Percentiles rank a stretch among this genome's conserved stretches.
phyloP scores from a whole-genome alignment of 805 yeast genomes.

The Myxozyma nipponensis region DNA sequence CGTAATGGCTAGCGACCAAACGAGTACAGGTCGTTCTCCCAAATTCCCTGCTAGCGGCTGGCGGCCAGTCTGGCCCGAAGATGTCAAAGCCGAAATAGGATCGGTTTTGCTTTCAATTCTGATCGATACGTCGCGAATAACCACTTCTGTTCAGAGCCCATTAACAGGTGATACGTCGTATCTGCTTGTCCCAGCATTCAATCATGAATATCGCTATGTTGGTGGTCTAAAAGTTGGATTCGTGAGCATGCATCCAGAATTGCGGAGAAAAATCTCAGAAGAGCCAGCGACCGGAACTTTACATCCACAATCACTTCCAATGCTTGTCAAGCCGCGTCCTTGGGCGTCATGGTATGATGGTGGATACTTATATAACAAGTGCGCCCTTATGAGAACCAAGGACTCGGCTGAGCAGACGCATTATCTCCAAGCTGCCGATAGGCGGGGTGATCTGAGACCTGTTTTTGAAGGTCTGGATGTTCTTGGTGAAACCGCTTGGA shows the following conservation, averaged over 20 bases:
- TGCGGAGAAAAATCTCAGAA: constrained; percentile 63
- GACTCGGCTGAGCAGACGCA: constrained; percentile 88
- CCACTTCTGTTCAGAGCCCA: constrained; percentile 79
- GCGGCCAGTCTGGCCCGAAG: constrained; percentile 49
- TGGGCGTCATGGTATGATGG: constrained; percentile 84
- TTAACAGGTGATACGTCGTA: constrained; percentile 59
- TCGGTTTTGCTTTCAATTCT: constrained; percentile 70
- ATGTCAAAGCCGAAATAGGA: constrained; percentile 68
- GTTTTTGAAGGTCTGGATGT: constrained; percentile 82
- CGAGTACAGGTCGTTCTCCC: neutral
- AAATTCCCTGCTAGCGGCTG: no score
- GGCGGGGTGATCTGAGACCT: constrained; percentile 56
- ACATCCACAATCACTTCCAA: constrained; percentile 85
- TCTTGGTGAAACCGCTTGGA: constrained; percentile 87
- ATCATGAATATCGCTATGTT: constrained; percentile 78
- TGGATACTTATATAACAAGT: constrained; percentile 69
- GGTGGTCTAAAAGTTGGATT: constrained; percentile 80
- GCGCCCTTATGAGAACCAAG: constrained; percentile 66
- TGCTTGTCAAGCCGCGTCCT: constrained; percentile 85
- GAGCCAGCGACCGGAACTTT: constrained; percentile 60
- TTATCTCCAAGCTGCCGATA: constrained; percentile 80
- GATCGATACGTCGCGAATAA: constrained; percentile 76
- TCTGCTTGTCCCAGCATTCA: constrained; percentile 84
- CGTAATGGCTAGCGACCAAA: neutral
- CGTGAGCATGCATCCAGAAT: constrained; percentile 64